Conservation (phyloP, 163 green algal species). For the Scenedesmus sp. region DNA sequence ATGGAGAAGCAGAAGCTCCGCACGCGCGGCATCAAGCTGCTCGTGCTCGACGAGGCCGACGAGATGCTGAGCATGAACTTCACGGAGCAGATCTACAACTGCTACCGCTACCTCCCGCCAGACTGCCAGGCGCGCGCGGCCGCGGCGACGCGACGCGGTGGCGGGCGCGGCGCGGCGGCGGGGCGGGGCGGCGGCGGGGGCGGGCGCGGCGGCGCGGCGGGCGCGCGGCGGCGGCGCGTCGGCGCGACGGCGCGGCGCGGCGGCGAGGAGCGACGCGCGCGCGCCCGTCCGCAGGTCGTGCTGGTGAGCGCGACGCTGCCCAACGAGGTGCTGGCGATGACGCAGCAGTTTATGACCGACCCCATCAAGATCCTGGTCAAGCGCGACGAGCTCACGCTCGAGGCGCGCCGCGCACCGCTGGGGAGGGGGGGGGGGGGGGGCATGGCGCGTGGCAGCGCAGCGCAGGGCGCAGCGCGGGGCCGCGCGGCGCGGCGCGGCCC, state of each 20-base stretch:
- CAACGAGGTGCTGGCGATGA: slow-evolving; percentile 97
- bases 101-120: slow-evolving; percentile 84
- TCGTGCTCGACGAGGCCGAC: slow-evolving; percentile 97
- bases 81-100: slow-evolving; percentile 99
- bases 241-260: too few relatives aligned
- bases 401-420: slow-evolving; percentile 71
- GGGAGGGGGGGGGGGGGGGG: not conserved
- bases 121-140: slow-evolving; percentile 46
- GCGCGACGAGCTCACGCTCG: slow-evolving; percentile 99
- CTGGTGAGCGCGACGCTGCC: slow-evolving; percentile 97
- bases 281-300: slow-evolving; percentile 78
- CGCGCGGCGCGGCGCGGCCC: too few relatives aligned
- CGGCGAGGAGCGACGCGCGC: too few relatives aligned
- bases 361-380: slow-evolving; percentile 98
- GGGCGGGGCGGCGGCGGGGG: too few relatives aligned
- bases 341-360: slow-evolving; percentile 99
- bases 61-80: slow-evolving; percentile 99
- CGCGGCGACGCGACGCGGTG: not conserved
- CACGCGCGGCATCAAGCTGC: slow-evolving; percentile 76
- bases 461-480: too few relatives aligned
- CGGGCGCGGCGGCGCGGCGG: too few relatives aligned
- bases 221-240: too few relatives aligned
- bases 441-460: too few relatives aligned
- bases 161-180: too few relatives aligned
- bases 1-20: slow-evolving; percentile 82